Conservation (phyloP, 345 rosid genomes). For the Hibiscus trionum region DNA sequence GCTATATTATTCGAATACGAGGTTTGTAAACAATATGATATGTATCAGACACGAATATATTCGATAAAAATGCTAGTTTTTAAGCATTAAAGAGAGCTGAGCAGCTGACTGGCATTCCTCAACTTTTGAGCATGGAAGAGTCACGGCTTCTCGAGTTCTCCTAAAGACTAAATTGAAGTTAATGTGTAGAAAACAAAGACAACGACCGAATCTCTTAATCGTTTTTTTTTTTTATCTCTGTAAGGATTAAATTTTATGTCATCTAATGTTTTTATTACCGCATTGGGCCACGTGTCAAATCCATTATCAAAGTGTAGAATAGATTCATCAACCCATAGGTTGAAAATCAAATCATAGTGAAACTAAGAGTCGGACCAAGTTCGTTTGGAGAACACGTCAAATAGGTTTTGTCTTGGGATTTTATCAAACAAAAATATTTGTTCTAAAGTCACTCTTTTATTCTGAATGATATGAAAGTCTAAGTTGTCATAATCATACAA, state of each 20-base stretch:
- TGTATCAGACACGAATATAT: background rate
- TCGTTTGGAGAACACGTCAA: background rate
- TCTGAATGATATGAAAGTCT: background rate
- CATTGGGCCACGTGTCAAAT: background rate
- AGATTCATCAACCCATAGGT: background rate
- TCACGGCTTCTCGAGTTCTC: background rate
- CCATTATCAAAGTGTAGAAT: constrained; percentile 9
- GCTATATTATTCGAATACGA: background rate
- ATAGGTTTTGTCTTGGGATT: background rate
- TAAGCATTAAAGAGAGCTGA: background rate
- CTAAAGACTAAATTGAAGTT: background rate
- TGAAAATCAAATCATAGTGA: constrained; percentile 1
- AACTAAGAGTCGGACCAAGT: background rate
- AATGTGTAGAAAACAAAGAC: background rate
- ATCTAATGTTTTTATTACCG: background rate
- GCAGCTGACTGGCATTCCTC: background rate
- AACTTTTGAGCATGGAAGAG: constrained; percentile 2
- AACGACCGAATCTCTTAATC: background rate
- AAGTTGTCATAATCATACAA: background rate
- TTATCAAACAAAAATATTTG: no score
- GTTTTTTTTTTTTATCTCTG: background rate
- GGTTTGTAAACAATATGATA: background rate
- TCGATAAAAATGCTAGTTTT: background rate
- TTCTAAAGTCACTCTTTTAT: background rate
- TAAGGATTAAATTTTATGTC: background rate